Conservation (phyloP, 2,329 filamentous ascomycete genomes). For the Byssochlamys sp. region DNA sequence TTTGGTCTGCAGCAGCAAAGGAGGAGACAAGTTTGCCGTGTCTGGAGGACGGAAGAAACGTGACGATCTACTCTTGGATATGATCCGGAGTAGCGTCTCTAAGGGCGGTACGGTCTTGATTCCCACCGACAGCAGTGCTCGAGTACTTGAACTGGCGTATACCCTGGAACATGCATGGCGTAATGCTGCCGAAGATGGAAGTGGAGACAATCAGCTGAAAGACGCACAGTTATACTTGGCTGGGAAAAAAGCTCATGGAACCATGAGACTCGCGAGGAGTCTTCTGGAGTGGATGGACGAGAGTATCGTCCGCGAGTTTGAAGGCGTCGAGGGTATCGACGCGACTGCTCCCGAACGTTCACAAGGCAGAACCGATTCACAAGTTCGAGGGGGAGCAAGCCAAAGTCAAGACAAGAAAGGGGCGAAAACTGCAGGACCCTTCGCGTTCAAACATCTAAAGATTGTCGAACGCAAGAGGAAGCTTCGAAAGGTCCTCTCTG, state of each 20-base stretch:
- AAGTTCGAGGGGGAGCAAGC: slow-evolving; percentile 23
- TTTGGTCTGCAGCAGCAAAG: slow-evolving; percentile 80
- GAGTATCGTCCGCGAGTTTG: slow-evolving; percentile 82
- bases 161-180: slow-evolving; percentile 88
- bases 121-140: slow-evolving; percentile 88
- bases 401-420: slow-evolving; percentile 29
- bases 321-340: slow-evolving; percentile 47
- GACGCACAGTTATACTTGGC: slow-evolving; percentile 64
- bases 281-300: slow-evolving; percentile 99
- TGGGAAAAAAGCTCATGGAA: slow-evolving; percentile 75
- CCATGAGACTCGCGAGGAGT: slow-evolving; percentile 80
- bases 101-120: slow-evolving; percentile 86
- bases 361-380: slow-evolving; percentile 33
- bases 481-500: slow-evolving; percentile 58
- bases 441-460: slow-evolving; percentile 79
- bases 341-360: slow-evolving; percentile 22
- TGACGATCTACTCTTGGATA: slow-evolving; percentile 74
- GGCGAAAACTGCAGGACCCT: slow-evolving; percentile 54
- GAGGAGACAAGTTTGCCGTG: slow-evolving; percentile 61
- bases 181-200: slow-evolving; percentile 47
- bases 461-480: slow-evolving; percentile 74
- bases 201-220: slow-evolving; percentile 43
- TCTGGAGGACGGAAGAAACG: slow-evolving; percentile 66
- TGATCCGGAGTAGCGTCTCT: slow-evolving; percentile 66
- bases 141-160: slow-evolving; percentile 84